Percentiles rank a stretch among this genome's conserved stretches.
These are phyloP conservation scores for Cucurbitaria berberidis DNA, from an alignment of 2,329 filamentous ascomycete genomes.

Conservation along the genomic window DNA sequence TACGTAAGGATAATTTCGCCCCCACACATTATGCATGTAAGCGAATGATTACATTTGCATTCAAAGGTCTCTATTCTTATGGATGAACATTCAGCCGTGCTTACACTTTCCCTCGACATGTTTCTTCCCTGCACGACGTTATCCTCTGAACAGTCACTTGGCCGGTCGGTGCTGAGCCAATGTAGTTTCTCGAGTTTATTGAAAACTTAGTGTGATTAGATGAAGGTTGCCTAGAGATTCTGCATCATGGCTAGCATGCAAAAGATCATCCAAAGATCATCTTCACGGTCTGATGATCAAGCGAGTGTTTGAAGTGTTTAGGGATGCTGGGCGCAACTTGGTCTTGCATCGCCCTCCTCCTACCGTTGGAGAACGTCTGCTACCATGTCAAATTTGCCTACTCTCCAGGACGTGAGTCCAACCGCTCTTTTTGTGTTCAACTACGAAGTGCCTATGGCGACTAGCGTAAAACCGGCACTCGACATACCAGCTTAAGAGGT, in stretches of 20 bases:
- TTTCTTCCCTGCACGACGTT: neutral
- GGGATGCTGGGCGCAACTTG: neutral
- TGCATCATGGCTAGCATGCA: no score
- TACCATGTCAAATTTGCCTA: neutral
- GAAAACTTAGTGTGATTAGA: no score
- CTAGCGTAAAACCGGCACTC: neutral
- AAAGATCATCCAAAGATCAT: neutral
- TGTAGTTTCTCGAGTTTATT: no score
- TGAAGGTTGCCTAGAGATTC: no score
- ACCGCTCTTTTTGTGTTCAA: neutral
- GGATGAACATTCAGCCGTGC: neutral
- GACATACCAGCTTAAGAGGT: neutral
- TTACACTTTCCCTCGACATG: neutral
- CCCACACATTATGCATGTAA: neutral
- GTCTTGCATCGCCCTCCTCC: neutral
- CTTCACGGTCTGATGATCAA: neutral
- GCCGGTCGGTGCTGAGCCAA: no score
- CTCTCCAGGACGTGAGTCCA: neutral
- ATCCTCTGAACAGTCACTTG: no score
- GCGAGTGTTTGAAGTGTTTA: neutral
- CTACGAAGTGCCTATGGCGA: neutral
- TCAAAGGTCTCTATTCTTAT: neutral
- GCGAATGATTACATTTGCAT: neutral
- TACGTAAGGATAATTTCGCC: no score
- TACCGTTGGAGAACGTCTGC: neutral